These are phyloP conservation scores for Pseudogymnoascus verrucosus DNA, from an alignment of 2,329 filamentous ascomycete genomes.

Conservation along the genomic window DNA sequence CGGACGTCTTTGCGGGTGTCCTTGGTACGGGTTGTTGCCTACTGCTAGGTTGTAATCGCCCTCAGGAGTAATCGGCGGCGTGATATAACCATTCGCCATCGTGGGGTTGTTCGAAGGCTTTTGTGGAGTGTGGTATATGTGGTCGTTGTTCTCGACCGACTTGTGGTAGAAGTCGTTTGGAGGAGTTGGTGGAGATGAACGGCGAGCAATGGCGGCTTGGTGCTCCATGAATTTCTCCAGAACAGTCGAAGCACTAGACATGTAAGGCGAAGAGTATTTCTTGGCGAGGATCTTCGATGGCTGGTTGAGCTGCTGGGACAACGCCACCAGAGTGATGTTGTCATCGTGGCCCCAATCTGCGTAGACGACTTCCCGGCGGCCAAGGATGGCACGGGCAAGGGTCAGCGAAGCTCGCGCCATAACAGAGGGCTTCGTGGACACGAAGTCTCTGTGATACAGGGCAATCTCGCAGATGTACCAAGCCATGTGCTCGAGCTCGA, in stretches of 20 bases:
- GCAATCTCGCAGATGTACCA: conserved; percentile 92
- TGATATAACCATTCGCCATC: conserved; percentile 68
- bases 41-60: conserved; percentile 42
- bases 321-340: conserved; percentile 51
- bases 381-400: conserved; percentile 77
- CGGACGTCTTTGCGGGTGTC: conserved; percentile 40
- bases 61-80: conserved; percentile 79
- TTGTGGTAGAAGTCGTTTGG: conserved; percentile 45
- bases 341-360: conserved; percentile 70
- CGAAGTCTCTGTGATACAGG: conserved; percentile 93
- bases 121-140: conserved; percentile 70
- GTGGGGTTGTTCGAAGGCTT: conserved; percentile 60
- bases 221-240: conserved; percentile 60
- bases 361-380: conserved; percentile 66
- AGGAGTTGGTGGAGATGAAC: conserved; percentile 54
- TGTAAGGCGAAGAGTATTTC: conserved; percentile 60
- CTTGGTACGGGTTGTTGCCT: conserved; percentile 20
- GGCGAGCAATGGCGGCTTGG: conserved; percentile 46
- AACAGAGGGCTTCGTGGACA: conserved; percentile 82
- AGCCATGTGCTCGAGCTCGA: conserved; percentile 89
- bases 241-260: conserved; percentile 55
- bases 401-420: conserved; percentile 84
- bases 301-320: conserved; percentile 51
- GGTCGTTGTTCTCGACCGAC: conserved; percentile 35
- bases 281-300: conserved; percentile 59